These are phyloP conservation scores for Clonostachys solani DNA, from an alignment of 2,329 filamentous ascomycete genomes.

Conservation along the genomic window DNA sequence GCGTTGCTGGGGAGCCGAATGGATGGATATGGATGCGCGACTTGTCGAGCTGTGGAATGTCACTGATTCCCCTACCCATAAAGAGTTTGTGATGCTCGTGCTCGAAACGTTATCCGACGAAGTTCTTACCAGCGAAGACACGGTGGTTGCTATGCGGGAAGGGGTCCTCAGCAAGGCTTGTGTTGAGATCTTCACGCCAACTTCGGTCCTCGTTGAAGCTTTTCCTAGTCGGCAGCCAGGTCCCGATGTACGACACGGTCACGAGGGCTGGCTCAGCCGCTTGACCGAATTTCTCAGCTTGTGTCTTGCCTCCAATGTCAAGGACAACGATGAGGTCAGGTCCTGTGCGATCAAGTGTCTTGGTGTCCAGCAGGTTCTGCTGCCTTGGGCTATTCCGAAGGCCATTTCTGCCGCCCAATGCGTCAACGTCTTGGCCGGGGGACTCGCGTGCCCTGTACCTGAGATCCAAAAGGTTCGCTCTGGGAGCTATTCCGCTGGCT, in stretches of 20 bases:
- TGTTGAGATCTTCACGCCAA: constrained; percentile 89
- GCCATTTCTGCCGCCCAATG: constrained; percentile 70
- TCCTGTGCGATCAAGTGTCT: constrained; percentile 73
- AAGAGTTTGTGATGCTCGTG: constrained; percentile 83
- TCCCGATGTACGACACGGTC: constrained; percentile 67
- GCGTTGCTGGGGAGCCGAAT: constrained; percentile 85
- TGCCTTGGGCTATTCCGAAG: constrained; percentile 85
- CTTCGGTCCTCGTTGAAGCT: constrained; percentile 66
- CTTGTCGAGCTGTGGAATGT: constrained; percentile 80
- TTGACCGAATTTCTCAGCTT: constrained; percentile 69
- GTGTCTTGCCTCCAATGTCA: constrained; percentile 63
- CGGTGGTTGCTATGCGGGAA: constrained; percentile 77
- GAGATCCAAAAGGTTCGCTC: constrained; percentile 64
- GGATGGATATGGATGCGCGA: constrained; percentile 89
- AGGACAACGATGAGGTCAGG: constrained; percentile 62
- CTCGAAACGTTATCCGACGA: constrained; percentile 93
- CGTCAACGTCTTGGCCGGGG: constrained; percentile 66
- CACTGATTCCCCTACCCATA: constrained; percentile 57
- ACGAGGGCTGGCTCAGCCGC: constrained; percentile 84
- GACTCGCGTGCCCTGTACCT: constrained; percentile 65
- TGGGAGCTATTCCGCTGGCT: too few relatives aligned
- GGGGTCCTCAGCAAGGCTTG: constrained; percentile 82
- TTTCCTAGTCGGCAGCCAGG: constrained; percentile 69
- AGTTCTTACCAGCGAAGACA: constrained; percentile 87
- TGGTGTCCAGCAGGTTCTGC: constrained; percentile 70